Percentiles rank a stretch among this genome's conserved stretches.
These are phyloP conservation scores for Saturnispora serradocipensis DNA, from an alignment of 805 yeast genomes.

Conservation along the genomic window DNA sequence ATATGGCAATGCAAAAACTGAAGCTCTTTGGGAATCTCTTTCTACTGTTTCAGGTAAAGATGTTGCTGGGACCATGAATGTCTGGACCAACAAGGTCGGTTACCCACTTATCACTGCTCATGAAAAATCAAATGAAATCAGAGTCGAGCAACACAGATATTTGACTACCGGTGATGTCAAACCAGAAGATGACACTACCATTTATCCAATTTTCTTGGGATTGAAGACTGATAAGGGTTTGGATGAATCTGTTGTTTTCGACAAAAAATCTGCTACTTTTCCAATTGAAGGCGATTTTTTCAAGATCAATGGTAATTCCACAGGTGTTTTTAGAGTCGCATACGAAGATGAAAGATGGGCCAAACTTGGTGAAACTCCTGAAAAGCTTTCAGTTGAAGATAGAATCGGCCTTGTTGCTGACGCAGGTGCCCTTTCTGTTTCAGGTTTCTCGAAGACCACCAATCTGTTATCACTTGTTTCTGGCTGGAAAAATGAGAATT, in stretches of 20 bases:
- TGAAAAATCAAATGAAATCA: constrained; percentile 23
- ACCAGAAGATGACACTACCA: constrained; percentile 49
- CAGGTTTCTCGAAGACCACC: constrained; percentile 38
- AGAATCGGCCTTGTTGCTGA: constrained; percentile 51
- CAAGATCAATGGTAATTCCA: constrained; percentile 44
- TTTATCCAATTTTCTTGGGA: constrained; percentile 50
- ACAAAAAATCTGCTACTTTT: constrained; percentile 17
- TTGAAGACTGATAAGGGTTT: constrained; percentile 22
- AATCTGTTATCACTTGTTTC: constrained; percentile 39
- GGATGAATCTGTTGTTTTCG: constrained; percentile 24
- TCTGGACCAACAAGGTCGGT: constrained; percentile 70
- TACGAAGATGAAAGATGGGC: constrained; percentile 34
- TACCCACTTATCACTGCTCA: constrained; percentile 59
- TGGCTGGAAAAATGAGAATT: constrained; percentile 30
- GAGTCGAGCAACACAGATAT: constrained; percentile 51
- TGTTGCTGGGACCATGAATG: constrained; percentile 51
- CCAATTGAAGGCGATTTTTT: constrained; percentile 25
- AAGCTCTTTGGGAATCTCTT: constrained; percentile 63
- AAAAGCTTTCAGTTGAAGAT: constrained; percentile 38
- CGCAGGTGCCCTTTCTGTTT: constrained; percentile 39
- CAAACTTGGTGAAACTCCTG: constrained; percentile 31
- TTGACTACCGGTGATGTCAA: constrained; percentile 56
- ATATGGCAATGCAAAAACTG: constrained; percentile 64
- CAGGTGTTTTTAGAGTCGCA: constrained; percentile 46
- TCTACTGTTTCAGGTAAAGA: constrained; percentile 59